phyloP scores from a whole-genome alignment of 2,329 filamentous ascomycete genomes.

The Scopulariopsis brevicaulis region DNA sequence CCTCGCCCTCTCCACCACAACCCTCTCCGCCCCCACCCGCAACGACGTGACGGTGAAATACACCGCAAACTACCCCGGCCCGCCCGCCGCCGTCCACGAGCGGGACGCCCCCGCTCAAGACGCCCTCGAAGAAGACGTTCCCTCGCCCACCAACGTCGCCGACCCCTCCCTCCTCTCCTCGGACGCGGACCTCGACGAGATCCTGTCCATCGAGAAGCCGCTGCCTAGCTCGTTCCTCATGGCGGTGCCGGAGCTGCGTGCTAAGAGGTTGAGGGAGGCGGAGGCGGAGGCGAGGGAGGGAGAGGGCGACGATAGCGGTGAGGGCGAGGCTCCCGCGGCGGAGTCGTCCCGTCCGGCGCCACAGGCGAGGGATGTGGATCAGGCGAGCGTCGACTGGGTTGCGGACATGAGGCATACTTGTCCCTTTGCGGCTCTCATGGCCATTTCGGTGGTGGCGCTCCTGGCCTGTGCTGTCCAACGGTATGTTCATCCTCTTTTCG shows the following conservation, averaged over 20 bases:
- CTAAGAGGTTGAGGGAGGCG: neutral
- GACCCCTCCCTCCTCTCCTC: too few relatives aligned
- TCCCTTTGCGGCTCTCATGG: neutral
- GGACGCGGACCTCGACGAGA: neutral
- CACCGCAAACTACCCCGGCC: constrained; percentile 7
- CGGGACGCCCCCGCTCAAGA: constrained; percentile 8
- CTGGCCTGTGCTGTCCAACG: neutral
- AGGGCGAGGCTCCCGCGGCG: neutral
- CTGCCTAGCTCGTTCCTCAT: neutral
- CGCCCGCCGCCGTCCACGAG: constrained; percentile 10
- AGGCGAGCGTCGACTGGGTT: neutral
- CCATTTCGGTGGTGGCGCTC: neutral
- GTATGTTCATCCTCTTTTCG: neutral
- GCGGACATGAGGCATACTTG: neutral
- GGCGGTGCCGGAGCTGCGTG: neutral
- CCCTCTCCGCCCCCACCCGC: neutral
- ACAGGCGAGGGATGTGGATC: neutral
- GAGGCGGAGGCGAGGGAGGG: neutral
- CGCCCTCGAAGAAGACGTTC: neutral
- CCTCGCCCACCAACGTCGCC: neutral
- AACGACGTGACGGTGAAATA: neutral
- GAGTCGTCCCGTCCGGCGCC: neutral
- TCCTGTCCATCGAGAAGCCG: neutral
- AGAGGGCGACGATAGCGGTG: neutral
- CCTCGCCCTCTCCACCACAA: neutral